These are phyloP conservation scores for Cucumis sativus DNA, from an alignment of 306 rosid species.

Conservation along the genomic window DNA sequence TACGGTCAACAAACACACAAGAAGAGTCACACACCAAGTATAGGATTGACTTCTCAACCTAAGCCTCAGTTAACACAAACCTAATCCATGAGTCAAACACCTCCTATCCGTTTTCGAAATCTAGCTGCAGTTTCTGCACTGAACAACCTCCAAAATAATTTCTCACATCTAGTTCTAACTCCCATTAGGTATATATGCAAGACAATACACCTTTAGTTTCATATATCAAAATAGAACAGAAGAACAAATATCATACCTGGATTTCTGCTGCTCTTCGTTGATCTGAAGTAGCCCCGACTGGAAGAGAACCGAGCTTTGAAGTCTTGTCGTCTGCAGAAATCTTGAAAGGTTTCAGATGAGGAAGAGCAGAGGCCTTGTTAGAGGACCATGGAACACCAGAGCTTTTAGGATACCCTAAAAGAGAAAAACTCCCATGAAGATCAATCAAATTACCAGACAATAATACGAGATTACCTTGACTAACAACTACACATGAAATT, in stretches of 20 bases:
- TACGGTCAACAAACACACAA: background rate
- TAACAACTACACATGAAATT: background rate
- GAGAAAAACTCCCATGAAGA: conserved; percentile 4
- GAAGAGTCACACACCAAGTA: background rate
- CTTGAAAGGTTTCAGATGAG: conserved; percentile 55
- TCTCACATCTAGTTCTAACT: background rate
- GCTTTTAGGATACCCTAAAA: conserved; percentile 29
- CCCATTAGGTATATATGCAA: background rate
- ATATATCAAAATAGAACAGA: background rate
- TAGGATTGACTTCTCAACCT: background rate
- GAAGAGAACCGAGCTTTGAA: conserved; percentile 24
- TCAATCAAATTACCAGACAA: background rate
- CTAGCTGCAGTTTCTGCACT: background rate
- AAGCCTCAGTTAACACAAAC: background rate
- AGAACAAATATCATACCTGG: conserved; percentile 34
- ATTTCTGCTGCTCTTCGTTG: conserved; percentile 27
- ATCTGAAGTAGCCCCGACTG: conserved; percentile 25
- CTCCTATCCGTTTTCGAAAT: background rate
- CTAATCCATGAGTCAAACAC: background rate
- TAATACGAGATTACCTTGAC: background rate
- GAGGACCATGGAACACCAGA: conserved; percentile 46
- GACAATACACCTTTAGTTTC: background rate
- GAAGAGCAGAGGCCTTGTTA: conserved; percentile 44
- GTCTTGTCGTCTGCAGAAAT: conserved; percentile 44
- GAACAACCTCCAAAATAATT: background rate